Evolutionary conservation across 805 yeast genomes (phyloP).

Genomic region (Tetrapisispora nanseiensis): DNA sequence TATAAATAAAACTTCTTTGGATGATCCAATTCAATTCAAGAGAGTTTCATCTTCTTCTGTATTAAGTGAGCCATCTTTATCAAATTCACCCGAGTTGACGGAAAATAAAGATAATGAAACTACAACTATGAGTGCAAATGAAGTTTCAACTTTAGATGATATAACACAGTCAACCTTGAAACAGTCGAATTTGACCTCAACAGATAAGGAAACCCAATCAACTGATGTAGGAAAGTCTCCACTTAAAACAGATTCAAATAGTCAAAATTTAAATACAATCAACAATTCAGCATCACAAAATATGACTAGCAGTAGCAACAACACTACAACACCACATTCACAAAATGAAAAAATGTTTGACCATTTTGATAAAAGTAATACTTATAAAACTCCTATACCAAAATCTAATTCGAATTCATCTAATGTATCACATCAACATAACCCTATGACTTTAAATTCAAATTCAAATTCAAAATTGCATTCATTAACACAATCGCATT

Average conservation of each 20-base stretch:
- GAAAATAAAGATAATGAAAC: not conserved
- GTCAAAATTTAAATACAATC: not conserved
- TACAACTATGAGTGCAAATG: not conserved
- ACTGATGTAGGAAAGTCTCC: not conserved
- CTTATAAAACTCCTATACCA: constrained; percentile 2
- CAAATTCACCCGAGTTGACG: not conserved
- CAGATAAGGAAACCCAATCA: not conserved
- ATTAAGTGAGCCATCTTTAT: constrained; percentile 14
- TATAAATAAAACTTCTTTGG: constrained; percentile 19
- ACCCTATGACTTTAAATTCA: not conserved
- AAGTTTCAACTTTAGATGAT: constrained; percentile 3
- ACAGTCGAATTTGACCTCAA: constrained; percentile 7
- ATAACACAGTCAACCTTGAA: constrained; percentile 18
- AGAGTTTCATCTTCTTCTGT: constrained; percentile 33
- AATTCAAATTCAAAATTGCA: constrained; percentile 2
- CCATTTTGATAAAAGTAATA: not conserved
- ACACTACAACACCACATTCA: not conserved
- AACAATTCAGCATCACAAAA: not conserved
- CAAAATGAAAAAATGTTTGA: not conserved
- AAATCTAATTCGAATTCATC: constrained; percentile 1
- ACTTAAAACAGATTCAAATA: not conserved
- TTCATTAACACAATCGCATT: constrained; percentile 11
- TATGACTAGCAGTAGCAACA: not conserved
- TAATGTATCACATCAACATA: not conserved
- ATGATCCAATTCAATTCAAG: constrained; percentile 35